Evolutionary conservation across 106 monocot species (phyloP).

Genomic region (Xerophyta viscosa): DNA sequence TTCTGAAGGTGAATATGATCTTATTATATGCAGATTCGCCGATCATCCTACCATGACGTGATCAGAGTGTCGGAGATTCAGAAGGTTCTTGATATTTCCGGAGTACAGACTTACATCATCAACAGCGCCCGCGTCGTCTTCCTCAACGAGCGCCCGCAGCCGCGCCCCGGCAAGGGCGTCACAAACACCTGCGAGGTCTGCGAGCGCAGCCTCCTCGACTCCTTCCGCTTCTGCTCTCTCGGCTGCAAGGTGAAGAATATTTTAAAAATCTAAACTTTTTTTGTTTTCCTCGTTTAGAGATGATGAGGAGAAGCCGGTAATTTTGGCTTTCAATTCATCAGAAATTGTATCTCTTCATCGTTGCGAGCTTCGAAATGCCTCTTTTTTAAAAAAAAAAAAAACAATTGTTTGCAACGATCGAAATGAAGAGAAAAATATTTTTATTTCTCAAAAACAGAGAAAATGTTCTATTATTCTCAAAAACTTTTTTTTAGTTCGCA

Average conservation of each 20-base stretch:
- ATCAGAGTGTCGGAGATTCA: slow-evolving; percentile 87
- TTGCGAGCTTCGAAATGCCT: too few species aligned
- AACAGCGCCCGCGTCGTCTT: slow-evolving; percentile 97
- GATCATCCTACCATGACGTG: slow-evolving; percentile 97
- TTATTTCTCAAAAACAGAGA: too few species aligned
- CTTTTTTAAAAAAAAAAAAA: too few species aligned
- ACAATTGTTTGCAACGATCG: too few species aligned
- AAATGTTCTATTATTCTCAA: too few species aligned
- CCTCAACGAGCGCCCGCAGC: slow-evolving; percentile 44
- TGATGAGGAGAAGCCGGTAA: too few species aligned
- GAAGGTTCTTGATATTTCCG: slow-evolving; percentile 71
- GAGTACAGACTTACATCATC: slow-evolving; percentile 87
- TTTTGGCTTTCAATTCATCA: too few species aligned
- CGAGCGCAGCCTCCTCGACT: slow-evolving; percentile 34
- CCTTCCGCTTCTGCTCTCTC: slow-evolving; percentile 41
- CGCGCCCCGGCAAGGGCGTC: slow-evolving; percentile 29
- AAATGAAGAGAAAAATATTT: too few species aligned
- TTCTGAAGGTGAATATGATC: neutral
- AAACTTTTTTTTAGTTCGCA: too few species aligned
- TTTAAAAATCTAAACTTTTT: too few species aligned
- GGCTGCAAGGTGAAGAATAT: slow-evolving; percentile 51
- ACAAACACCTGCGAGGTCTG: slow-evolving; percentile 47
- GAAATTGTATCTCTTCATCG: too few species aligned
- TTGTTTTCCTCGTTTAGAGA: too few species aligned
- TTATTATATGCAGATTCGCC: slow-evolving; percentile 44